A percentile compares a stretch with the other conserved stretches of the same genome.
These are phyloP conservation scores for Huntiella omanensis DNA, from an alignment of 2,329 filamentous ascomycete genomes.

Conservation along the genomic window DNA sequence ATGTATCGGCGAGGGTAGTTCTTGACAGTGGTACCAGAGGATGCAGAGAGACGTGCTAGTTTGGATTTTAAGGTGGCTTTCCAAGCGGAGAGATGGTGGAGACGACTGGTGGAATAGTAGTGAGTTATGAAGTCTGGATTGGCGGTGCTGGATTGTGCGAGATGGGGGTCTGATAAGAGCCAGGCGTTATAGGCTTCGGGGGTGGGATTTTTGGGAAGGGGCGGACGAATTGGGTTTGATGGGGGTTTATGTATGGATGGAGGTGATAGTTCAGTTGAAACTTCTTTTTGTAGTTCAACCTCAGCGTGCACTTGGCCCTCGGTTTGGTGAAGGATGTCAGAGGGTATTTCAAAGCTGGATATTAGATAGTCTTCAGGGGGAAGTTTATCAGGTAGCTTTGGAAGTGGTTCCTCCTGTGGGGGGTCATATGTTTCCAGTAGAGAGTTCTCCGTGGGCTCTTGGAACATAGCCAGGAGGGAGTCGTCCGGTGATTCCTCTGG, in stretches of 20 bases:
- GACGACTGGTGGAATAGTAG: slow-evolving; percentile 82
- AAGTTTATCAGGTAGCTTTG: too few species aligned
- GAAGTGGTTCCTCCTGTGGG: too few species aligned
- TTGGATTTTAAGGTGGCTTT: slow-evolving; percentile 84
- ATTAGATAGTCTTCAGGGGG: background rate
- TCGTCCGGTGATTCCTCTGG: too few species aligned
- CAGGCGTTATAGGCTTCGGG: slow-evolving; percentile 85
- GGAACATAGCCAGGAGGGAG: too few species aligned
- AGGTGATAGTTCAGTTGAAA: background rate
- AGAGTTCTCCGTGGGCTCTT: too few species aligned
- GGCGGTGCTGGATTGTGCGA: slow-evolving; percentile 75
- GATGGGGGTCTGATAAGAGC: slow-evolving; percentile 63
- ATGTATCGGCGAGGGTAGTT: slow-evolving; percentile 51
- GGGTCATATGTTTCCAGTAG: too few species aligned
- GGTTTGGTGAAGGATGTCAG: slow-evolving; percentile 4
- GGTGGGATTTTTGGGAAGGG: slow-evolving; percentile 45
- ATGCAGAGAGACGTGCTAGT: slow-evolving; percentile 57
- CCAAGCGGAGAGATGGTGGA: slow-evolving; percentile 93
- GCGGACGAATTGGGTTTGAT: background rate
- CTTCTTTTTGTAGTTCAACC: background rate
- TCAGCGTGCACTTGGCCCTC: background rate
- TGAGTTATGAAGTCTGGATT: slow-evolving; percentile 89
- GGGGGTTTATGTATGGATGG: background rate
- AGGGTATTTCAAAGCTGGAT: slow-evolving; percentile 6
- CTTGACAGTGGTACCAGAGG: background rate